These are phyloP conservation scores for Wickerhamiella alocasiicola DNA, from an alignment of 805 yeast species.

Conservation along the genomic window DNA sequence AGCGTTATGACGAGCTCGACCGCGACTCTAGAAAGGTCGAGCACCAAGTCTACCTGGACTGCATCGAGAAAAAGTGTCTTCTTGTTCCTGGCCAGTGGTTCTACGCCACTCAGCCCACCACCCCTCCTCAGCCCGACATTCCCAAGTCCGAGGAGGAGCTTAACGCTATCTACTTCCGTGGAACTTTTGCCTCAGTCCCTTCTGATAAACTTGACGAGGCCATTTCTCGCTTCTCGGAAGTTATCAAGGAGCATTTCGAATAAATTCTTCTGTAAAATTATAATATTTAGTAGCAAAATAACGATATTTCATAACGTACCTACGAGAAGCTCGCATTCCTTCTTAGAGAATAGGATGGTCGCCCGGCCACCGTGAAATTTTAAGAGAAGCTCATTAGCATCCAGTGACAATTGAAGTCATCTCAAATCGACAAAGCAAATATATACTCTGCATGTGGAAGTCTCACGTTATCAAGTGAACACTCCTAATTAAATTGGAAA, in stretches of 20 bases:
- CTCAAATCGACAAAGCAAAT: no score
- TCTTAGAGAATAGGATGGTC: no score
- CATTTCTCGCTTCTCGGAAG: slow-evolving; percentile 26
- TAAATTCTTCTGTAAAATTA: no score
- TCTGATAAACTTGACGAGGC: slow-evolving; percentile 26
- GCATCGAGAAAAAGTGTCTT: slow-evolving; percentile 26
- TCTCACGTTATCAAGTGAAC: no score
- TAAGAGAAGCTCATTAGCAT: no score
- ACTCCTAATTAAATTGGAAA: background rate
- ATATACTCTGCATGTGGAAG: no score
- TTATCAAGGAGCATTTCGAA: slow-evolving; percentile 2
- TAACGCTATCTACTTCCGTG: slow-evolving; percentile 31
- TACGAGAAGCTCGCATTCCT: no score
- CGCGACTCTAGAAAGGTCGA: slow-evolving; percentile 26
- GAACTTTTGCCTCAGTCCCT: slow-evolving; percentile 34
- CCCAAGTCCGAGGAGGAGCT: slow-evolving; percentile 22
- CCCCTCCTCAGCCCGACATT: slow-evolving; percentile 19
- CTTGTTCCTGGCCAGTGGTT: slow-evolving; percentile 35
- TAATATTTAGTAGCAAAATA: no score
- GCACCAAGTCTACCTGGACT: slow-evolving; percentile 25
- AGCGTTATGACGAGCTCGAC: slow-evolving; percentile 29
- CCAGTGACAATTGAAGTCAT: no score
- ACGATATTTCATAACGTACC: no score
- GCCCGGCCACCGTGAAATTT: no score
- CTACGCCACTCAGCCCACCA: slow-evolving; percentile 18